phyloP scores from a whole-genome alignment of 1,284 basidiomycete species.

The Malassezia restricta region DNA sequence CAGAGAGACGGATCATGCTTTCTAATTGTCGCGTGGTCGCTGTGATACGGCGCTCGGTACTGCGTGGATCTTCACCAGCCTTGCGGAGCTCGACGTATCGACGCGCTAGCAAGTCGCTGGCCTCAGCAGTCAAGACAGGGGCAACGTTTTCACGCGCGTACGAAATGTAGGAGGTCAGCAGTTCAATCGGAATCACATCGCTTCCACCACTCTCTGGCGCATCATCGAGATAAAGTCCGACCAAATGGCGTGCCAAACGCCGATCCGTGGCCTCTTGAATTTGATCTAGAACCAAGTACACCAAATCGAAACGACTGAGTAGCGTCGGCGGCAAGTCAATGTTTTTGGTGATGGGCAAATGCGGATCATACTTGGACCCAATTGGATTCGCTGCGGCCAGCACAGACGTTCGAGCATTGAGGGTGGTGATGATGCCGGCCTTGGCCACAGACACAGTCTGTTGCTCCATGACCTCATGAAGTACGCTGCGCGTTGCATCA shows the following conservation, averaged over 20 bases:
- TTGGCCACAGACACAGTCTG: constrained; percentile 99
- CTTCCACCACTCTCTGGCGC: constrained; percentile 57
- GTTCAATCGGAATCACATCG: constrained; percentile 73
- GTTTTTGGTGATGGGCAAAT: constrained; percentile 60
- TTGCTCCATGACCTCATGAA: constrained; percentile 99
- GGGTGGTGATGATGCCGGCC: constrained; percentile 94
- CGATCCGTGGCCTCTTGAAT: constrained; percentile 73
- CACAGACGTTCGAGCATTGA: constrained; percentile 93
- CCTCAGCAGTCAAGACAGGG: constrained; percentile 76
- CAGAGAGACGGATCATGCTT: constrained; percentile 91
- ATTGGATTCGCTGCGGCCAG: constrained; percentile 94
- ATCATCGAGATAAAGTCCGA: constrained; percentile 86
- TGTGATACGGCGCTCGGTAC: constrained; percentile 82
- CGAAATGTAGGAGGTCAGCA: constrained; percentile 84
- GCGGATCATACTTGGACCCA: constrained; percentile 83
- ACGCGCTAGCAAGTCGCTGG: constrained; percentile 68
- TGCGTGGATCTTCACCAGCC: constrained; percentile 62
- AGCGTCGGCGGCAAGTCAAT: constrained; percentile 81
- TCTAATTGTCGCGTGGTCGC: constrained; percentile 95
- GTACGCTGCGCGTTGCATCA: constrained; percentile 83
- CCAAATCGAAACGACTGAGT: constrained; percentile 89
- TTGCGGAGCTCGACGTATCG: constrained; percentile 89
- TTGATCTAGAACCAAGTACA: constrained; percentile 94
- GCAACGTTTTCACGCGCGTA: constrained; percentile 80
- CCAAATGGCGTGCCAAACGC: constrained; percentile 81